phyloP scores from a whole-genome alignment of 805 yeast genomes.

The Nakazawaea populi region DNA sequence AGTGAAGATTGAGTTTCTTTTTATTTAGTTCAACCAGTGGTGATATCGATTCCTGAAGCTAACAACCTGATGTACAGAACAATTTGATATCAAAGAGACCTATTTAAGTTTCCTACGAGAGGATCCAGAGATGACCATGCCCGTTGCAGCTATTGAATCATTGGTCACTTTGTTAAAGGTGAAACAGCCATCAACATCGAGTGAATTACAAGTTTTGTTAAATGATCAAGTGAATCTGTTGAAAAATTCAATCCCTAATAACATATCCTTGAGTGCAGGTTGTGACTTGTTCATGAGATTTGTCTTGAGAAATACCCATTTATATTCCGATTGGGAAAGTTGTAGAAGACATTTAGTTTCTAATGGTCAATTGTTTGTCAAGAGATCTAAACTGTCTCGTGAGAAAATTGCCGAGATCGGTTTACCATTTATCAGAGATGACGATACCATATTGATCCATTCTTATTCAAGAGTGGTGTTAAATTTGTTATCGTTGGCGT shows the following conservation, averaged over 20 bases:
- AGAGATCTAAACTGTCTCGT: conserved; percentile 87
- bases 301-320: conserved; percentile 81
- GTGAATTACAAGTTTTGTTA: conserved; percentile 81
- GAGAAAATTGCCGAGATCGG: conserved; percentile 85
- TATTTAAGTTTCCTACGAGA: conserved; percentile 78
- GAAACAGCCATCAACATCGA: conserved; percentile 88
- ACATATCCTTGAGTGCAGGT: conserved; percentile 92
- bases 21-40: too few species aligned
- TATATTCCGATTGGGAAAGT: conserved; percentile 92
- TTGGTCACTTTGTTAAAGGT: conserved; percentile 76
- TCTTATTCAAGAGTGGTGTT: conserved; percentile 89
- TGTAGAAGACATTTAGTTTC: conserved; percentile 84
- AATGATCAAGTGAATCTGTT: conserved; percentile 70
- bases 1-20: too few species aligned
- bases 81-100: conserved; percentile 76
- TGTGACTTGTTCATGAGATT: conserved; percentile 95
- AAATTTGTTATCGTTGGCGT: conserved; percentile 71
- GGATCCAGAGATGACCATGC: conserved; percentile 98
- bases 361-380: conserved; percentile 87
- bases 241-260: conserved; percentile 78
- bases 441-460: conserved; percentile 85
- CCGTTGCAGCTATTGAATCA: conserved; percentile 96
- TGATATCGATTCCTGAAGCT: too few species aligned
- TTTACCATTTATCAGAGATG: conserved; percentile 84
- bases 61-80: background rate